phyloP scores from a whole-genome alignment of 1,139 yeast genomes.

The Taphrina communis region DNA sequence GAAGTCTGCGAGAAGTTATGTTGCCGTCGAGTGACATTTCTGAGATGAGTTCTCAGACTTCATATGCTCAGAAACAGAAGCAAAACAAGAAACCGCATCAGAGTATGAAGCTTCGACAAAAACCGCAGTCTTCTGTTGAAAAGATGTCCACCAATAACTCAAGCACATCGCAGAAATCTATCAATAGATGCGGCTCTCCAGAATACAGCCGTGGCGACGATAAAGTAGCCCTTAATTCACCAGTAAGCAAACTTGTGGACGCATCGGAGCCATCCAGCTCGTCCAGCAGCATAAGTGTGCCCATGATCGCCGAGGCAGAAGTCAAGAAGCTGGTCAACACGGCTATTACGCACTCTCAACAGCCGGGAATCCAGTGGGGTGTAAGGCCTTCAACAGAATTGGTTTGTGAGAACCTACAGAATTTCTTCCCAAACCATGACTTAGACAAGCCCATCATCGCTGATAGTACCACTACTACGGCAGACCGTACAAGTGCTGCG shows the following conservation, averaged over 20 bases:
- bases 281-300: neutral
- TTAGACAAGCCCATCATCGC: slow-evolving; percentile 86
- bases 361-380: slow-evolving; percentile 53
- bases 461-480: slow-evolving; percentile 50
- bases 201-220: slow-evolving; percentile 37
- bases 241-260: neutral
- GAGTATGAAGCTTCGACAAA: slow-evolving; percentile 24
- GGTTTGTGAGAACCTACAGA: slow-evolving; percentile 86
- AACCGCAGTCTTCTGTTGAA: slow-evolving; percentile 1
- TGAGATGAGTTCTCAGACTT: neutral
- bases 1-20: slow-evolving; percentile 11
- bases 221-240: slow-evolving; percentile 17
- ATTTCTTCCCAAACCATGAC: slow-evolving; percentile 90
- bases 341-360: neutral
- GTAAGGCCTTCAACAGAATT: slow-evolving; percentile 96
- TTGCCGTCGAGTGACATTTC: neutral
- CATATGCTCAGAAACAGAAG: neutral
- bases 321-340: neutral
- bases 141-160: neutral
- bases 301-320: neutral
- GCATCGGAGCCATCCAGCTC: neutral
- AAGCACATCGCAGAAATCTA: neutral
- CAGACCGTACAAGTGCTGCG: neutral
- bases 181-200: slow-evolving; percentile 17
- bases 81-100: slow-evolving; percentile 15